Evolutionary conservation across 2,329 filamentous ascomycete species (phyloP), one percentile per base, ranked within the genome.

Genomic region (Trichoderma cornu-damae): DNA sequence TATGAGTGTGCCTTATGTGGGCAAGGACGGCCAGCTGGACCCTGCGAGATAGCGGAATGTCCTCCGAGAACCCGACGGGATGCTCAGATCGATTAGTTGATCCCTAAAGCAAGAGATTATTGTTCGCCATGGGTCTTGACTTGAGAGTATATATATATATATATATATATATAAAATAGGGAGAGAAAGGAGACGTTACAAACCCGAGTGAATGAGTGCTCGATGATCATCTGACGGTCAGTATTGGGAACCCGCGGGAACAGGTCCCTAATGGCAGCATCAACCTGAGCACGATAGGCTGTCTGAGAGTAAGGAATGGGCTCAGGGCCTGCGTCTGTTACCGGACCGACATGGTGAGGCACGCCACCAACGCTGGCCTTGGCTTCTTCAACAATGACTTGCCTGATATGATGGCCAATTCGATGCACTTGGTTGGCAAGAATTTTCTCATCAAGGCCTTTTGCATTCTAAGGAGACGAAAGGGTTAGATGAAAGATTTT

Each of bases 1-100:
- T 87, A 64, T 86, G 82, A n/a, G 70, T 82, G 65, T 87, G 84
- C 40, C 84, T 77, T 64, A 87, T 86, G 64, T 87, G 84, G 57
- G 84, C 83, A 63, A 86, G 75, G 8, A 85, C 83, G 35, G 84
- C 84, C 48, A 87, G 77, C 66, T 86, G 83, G 46, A 85, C 83
- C 59, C 84, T 77, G 20, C 83, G 80, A 38, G 82, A 81, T 42
- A 87, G 72, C 8, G 82, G 73, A 46, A 87, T 73, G 48, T 81
- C 73, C 34, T 71, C 66, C 24, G 79, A 81, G 60, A 85, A 73
- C 37, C 84, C 84, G 61, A 87, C 84, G 57, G 79, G 79, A 34
- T 75, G 75, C 57, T 81, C 77, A 61, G 78, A 79, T 61, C 80
- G 78, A 61, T 77, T 78, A 43, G 69, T 73, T 40, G 73, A 71